phyloP scores from a whole-genome alignment of 345 rosid species.

The Gossypium bickii region DNA sequence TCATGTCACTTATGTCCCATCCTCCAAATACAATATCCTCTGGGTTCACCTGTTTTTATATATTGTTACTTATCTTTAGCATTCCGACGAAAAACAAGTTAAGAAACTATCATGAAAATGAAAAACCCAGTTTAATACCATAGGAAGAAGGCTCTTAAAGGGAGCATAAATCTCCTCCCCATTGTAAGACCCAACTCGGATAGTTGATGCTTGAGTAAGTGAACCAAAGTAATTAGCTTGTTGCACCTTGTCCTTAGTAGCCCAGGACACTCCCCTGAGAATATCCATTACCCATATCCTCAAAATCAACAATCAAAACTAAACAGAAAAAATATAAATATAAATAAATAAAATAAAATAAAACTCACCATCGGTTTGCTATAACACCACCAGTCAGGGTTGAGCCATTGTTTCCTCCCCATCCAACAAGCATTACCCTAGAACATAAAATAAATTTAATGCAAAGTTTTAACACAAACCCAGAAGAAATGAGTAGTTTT shows the following conservation, averaged over 20 bases:
- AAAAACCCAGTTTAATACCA: slow-evolving; percentile 40
- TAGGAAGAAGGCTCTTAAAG: slow-evolving; percentile 91
- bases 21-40: slow-evolving; percentile 93
- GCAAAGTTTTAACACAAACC: not conserved
- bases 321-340: not conserved
- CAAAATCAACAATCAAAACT: not conserved
- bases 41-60: slow-evolving; percentile 62
- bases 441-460: not conserved
- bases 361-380: slow-evolving; percentile 84
- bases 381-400: slow-evolving; percentile 89
- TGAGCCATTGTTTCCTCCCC: slow-evolving; percentile 97
- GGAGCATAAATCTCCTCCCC: slow-evolving; percentile 99
- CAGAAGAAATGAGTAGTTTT: not conserved
- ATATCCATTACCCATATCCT: slow-evolving; percentile 11
- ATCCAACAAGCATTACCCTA: slow-evolving; percentile 96
- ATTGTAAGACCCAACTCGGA: slow-evolving; percentile 90
- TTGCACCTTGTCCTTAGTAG: slow-evolving; percentile 95
- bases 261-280: slow-evolving; percentile 94
- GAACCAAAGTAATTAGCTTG: slow-evolving; percentile 98
- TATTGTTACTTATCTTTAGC: not conserved
- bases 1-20: slow-evolving; percentile 97
- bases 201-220: slow-evolving; percentile 84
- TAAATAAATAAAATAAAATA: not conserved
- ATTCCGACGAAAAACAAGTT: not conserved
- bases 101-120: not conserved